These are phyloP conservation scores for Chlamydomonas urium DNA, from an alignment of 139 green algal species.

Conservation along the genomic window DNA sequence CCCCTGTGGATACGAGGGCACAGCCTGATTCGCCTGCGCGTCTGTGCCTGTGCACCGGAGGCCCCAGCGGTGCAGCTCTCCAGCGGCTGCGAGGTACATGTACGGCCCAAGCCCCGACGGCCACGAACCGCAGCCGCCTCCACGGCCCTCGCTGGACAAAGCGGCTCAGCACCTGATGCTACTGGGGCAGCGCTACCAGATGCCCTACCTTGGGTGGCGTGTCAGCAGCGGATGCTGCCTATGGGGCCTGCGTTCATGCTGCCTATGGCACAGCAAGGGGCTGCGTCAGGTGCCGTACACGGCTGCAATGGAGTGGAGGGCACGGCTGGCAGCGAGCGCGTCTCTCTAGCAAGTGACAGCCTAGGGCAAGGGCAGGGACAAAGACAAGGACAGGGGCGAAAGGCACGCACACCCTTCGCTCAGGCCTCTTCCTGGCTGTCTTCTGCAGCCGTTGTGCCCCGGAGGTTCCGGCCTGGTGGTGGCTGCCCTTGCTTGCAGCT, in stretches of 20 bases:
- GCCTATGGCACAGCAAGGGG: no score
- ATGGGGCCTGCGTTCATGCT: constrained; percentile 10
- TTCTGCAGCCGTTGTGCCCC: neutral
- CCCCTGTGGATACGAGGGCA: constrained; percentile 57
- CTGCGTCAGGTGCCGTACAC: no score
- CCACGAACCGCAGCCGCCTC: constrained; percentile 5
- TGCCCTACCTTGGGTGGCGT: no score
- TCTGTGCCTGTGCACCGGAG: neutral
- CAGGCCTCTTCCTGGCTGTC: neutral
- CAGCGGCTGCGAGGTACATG: constrained; percentile 58
- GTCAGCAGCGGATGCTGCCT: constrained; percentile 1
- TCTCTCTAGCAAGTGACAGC: no score
- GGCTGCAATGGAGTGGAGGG: no score
- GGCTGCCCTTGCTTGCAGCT: no score
- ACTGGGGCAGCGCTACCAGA: no score
- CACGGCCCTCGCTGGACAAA: no score
- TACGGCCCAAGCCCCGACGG: constrained; percentile 65
- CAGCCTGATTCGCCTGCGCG: neutral
- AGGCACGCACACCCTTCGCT: neutral
- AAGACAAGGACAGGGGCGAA: neutral
- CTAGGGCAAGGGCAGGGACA: neutral
- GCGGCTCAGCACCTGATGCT: no score
- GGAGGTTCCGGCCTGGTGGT: neutral
- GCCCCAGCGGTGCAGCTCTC: constrained; percentile 48
- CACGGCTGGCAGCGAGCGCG: no score